Percentiles rank a stretch among this genome's conserved stretches.
Evolutionary conservation across 2,329 filamentous ascomycete genomes (phyloP).

Genomic region (Salinomyces thailandicus): DNA sequence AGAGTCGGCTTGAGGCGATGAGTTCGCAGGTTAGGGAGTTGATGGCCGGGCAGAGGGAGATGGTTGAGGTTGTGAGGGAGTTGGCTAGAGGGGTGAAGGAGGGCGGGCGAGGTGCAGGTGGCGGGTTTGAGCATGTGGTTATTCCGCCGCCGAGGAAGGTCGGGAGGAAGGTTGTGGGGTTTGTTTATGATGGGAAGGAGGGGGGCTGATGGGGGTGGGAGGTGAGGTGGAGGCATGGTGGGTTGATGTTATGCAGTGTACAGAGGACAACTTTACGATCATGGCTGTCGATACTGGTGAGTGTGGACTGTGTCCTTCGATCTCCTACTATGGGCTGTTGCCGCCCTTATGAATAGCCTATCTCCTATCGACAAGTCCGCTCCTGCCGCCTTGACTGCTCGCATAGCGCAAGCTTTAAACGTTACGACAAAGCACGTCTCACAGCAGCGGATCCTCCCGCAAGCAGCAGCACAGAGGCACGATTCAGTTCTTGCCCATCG

Average conservation of each 20-base stretch:
- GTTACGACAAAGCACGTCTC: too few relatives aligned
- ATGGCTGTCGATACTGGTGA: too few relatives aligned
- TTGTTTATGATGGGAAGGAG: conserved; percentile 24
- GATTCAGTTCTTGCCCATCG: too few relatives aligned
- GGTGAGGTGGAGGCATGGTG: background rate
- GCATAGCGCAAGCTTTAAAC: too few relatives aligned
- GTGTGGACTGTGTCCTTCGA: too few relatives aligned
- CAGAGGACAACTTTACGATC: too few relatives aligned
- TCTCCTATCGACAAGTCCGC: too few relatives aligned
- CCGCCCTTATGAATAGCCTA: too few relatives aligned
- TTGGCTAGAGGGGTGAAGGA: conserved; percentile 14
- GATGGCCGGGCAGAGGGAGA: conserved; percentile 18
- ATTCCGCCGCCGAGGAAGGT: conserved; percentile 23
- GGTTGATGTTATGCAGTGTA: background rate
- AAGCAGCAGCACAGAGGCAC: too few relatives aligned
- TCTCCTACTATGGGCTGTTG: too few relatives aligned
- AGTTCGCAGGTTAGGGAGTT: conserved; percentile 18
- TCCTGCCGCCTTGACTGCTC: too few relatives aligned
- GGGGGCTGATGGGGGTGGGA: background rate
- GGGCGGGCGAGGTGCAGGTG: conserved; percentile 12
- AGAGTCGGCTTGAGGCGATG: conserved; percentile 14
- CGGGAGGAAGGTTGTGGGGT: conserved; percentile 22
- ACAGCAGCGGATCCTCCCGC: too few relatives aligned
- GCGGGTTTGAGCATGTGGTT: conserved; percentile 20
- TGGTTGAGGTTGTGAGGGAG: conserved; percentile 17